Conservation (phyloP, 1,139 yeast species). For the Sugiyamaella pinicola region DNA sequence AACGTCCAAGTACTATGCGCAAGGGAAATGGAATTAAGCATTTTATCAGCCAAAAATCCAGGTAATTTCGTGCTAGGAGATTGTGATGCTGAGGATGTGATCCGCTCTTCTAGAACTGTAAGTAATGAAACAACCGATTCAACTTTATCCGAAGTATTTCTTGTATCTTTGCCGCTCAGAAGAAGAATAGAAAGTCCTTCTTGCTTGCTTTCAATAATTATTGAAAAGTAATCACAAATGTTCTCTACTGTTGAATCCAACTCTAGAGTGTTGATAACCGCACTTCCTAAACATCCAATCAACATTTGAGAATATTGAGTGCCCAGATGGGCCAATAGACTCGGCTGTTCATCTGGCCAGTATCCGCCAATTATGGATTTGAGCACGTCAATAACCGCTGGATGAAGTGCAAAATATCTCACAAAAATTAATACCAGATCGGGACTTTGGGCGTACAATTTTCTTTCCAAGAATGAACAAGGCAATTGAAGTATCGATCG, state of each 20-base stretch:
- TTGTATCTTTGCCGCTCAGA: slow-evolving; percentile 66
- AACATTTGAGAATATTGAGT: slow-evolving; percentile 61
- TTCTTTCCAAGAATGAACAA: slow-evolving; percentile 68
- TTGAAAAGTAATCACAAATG: slow-evolving; percentile 71
- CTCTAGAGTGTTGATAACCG: slow-evolving; percentile 62
- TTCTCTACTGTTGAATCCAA: slow-evolving; percentile 58
- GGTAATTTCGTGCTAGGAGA: slow-evolving; percentile 35
- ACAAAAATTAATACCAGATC: slow-evolving; percentile 63
- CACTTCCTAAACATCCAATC: slow-evolving; percentile 58
- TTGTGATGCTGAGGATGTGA: slow-evolving; percentile 46
- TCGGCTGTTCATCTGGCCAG: slow-evolving; percentile 68
- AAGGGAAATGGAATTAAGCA: slow-evolving; percentile 39
- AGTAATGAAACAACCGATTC: slow-evolving; percentile 48
- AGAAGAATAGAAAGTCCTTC: slow-evolving; percentile 83
- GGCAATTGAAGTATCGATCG: slow-evolving; percentile 52
- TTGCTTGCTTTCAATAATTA: slow-evolving; percentile 70
- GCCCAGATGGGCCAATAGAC: slow-evolving; percentile 80
- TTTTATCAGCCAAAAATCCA: slow-evolving; percentile 24
- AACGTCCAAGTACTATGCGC: slow-evolving; percentile 43
- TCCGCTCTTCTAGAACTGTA: slow-evolving; percentile 60
- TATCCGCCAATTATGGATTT: slow-evolving; percentile 62
- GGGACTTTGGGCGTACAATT: slow-evolving; percentile 59
- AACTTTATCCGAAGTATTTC: slow-evolving; percentile 38
- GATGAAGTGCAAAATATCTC: slow-evolving; percentile 52
- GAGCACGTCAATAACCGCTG: slow-evolving; percentile 57